Evolutionary conservation across 2,329 filamentous ascomycete species (phyloP).

Genomic region (Stemphylium vesicarium): DNA sequence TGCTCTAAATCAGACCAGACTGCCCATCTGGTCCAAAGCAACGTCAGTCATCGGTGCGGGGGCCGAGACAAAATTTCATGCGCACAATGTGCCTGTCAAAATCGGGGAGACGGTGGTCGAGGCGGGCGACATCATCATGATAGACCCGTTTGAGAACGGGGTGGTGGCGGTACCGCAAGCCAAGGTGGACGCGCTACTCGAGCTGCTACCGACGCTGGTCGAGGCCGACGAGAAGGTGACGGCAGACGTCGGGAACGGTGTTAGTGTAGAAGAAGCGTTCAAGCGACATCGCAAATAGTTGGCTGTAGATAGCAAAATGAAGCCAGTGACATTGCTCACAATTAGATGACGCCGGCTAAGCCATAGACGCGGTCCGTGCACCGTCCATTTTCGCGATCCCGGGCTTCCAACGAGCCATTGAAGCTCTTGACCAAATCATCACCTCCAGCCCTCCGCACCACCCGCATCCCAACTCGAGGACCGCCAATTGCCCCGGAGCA

Average conservation of each 20-base stretch:
- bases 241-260: slow-evolving; percentile 67
- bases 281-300: slow-evolving; percentile 55
- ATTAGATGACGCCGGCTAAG: slow-evolving; percentile 32
- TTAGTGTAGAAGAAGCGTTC: slow-evolving; percentile 71
- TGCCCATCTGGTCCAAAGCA: slow-evolving; percentile 66
- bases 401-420: slow-evolving; percentile 19
- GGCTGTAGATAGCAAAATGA: neutral
- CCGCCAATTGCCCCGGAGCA: slow-evolving; percentile 43
- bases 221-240: slow-evolving; percentile 53
- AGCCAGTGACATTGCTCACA: slow-evolving; percentile 28
- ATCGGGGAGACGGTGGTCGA: slow-evolving; percentile 49
- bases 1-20: slow-evolving; percentile 61
- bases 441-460: slow-evolving; percentile 20
- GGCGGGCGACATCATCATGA: slow-evolving; percentile 70
- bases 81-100: slow-evolving; percentile 51
- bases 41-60: slow-evolving; percentile 65
- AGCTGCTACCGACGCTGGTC: slow-evolving; percentile 58
- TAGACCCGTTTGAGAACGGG: slow-evolving; percentile 70
- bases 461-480: slow-evolving; percentile 21
- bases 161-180: slow-evolving; percentile 70
- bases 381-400: slow-evolving; percentile 33
- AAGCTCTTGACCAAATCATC: slow-evolving; percentile 27
- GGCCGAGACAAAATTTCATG: slow-evolving; percentile 63
- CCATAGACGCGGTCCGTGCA: slow-evolving; percentile 20
- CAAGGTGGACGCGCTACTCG: slow-evolving; percentile 65